Percentiles rank a stretch among this genome's conserved stretches.
phyloP scores from a whole-genome alignment of 2,329 filamentous ascomycete genomes.

The Penicillium sp. region DNA sequence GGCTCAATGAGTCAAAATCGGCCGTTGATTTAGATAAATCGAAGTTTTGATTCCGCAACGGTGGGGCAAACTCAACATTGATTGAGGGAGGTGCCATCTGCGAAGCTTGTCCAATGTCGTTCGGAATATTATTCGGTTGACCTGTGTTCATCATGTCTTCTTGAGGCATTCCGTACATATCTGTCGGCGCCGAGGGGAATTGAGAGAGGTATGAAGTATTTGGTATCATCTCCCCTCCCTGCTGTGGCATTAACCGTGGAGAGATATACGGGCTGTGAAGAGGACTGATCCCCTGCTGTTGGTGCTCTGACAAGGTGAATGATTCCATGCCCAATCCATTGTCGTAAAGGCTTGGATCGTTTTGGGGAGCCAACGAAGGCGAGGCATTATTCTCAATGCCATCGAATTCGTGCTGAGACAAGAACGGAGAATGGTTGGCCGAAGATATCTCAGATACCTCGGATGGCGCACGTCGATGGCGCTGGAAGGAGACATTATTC shows the following conservation, averaged over 20 bases:
- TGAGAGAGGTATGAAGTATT: constrained; percentile 48
- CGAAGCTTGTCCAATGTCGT: constrained; percentile 66
- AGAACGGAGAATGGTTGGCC: constrained; percentile 76
- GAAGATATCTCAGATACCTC: constrained; percentile 90
- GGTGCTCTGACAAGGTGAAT: constrained; percentile 74
- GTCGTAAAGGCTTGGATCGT: constrained; percentile 71
- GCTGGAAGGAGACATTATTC: constrained; percentile 64
- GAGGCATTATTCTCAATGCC: constrained; percentile 69
- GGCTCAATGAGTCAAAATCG: constrained; percentile 77
- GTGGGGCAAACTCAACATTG: constrained; percentile 88
- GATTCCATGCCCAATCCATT: constrained; percentile 74
- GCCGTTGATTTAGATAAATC: constrained; percentile 64
- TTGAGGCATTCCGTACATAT: constrained; percentile 51
- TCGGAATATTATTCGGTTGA: constrained; percentile 45
- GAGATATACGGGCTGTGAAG: constrained; percentile 71
- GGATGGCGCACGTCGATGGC: constrained; percentile 82
- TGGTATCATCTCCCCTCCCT: constrained; percentile 61
- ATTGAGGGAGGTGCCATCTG: constrained; percentile 91
- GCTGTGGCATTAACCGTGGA: constrained; percentile 67
- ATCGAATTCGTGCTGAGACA: constrained; percentile 77
- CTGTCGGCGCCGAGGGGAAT: constrained; percentile 49
- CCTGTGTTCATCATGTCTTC: constrained; percentile 51
- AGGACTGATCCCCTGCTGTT: constrained; percentile 56
- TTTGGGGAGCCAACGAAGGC: constrained; percentile 71
- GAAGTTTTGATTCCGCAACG: constrained; percentile 64